phyloP scores from a whole-genome alignment of 2,329 filamentous ascomycete species.

The Cercospora nicotianae region DNA sequence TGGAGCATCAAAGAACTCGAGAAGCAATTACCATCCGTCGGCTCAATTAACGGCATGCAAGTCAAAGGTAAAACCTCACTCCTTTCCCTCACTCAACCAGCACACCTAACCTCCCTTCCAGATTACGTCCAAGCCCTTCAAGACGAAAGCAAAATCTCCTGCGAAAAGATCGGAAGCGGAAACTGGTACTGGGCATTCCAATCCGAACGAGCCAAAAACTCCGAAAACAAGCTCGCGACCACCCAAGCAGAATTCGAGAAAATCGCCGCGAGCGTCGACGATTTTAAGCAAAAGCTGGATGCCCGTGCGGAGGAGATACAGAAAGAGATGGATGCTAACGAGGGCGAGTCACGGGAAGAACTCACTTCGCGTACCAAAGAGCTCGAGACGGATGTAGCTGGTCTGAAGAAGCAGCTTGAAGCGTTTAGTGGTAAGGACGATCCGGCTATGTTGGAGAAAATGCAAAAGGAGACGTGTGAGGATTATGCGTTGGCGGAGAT shows the following conservation, averaged over 20 bases:
- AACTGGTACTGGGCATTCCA: conserved; percentile 73
- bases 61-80: conserved; percentile 32
- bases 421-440: conserved; percentile 50
- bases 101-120: conserved; percentile 12
- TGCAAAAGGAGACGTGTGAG: conserved; percentile 37
- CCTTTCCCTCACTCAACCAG: neutral
- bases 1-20: conserved; percentile 69
- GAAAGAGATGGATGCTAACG: conserved; percentile 41
- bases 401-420: conserved; percentile 45
- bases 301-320: conserved; percentile 42
- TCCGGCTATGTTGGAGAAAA: conserved; percentile 47
- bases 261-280: conserved; percentile 36
- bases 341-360: conserved; percentile 40
- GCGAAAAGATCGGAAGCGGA: conserved; percentile 69
- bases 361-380: conserved; percentile 40
- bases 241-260: conserved; percentile 44
- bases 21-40: conserved; percentile 61
- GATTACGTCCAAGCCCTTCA: conserved; percentile 64
- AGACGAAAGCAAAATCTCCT: conserved; percentile 62
- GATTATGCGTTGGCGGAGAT: conserved; percentile 39
- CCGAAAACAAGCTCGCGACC: conserved; percentile 42
- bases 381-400: conserved; percentile 41
- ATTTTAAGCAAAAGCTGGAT: conserved; percentile 45
- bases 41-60: conserved; percentile 65
- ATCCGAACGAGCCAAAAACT: conserved; percentile 56